These are phyloP conservation scores for Xylaria nigripes DNA, from an alignment of 495 filamentous ascomycete genomes.

Conservation along the genomic window DNA sequence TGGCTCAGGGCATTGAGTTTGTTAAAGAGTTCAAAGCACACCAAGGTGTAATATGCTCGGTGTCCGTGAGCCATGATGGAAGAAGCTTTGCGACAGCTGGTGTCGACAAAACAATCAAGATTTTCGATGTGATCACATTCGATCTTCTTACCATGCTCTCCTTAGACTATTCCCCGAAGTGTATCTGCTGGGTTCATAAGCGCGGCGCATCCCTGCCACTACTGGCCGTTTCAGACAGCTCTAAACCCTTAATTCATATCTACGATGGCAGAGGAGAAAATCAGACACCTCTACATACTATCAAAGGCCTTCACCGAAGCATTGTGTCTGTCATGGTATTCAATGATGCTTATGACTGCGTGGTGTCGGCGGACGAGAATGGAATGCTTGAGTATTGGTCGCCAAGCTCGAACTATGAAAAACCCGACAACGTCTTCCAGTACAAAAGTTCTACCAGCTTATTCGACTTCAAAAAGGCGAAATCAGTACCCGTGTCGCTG, in stretches of 20 bases:
- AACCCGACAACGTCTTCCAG: constrained; percentile 83
- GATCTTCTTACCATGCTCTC: constrained; percentile 77
- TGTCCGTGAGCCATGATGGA: constrained; percentile 79
- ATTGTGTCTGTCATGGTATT: constrained; percentile 77
- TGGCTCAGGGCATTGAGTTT: constrained; percentile 82
- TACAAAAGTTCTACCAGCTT: constrained; percentile 88
- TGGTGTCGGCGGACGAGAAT: constrained; percentile 76
- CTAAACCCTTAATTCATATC: constrained; percentile 60
- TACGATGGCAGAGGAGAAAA: constrained; percentile 87
- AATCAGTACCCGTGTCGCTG: constrained; percentile 75
- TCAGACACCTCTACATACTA: constrained; percentile 60
- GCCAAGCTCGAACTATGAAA: constrained; percentile 71
- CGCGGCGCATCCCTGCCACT: constrained; percentile 80
- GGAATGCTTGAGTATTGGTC: constrained; percentile 98
- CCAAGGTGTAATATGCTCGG: constrained; percentile 70
- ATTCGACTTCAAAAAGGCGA: constrained; percentile 95
- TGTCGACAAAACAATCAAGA: constrained; percentile 78
- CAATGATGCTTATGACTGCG: constrained; percentile 84
- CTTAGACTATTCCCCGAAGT: constrained; percentile 63
- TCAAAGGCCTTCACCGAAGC: constrained; percentile 67
- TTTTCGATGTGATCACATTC: constrained; percentile 95
- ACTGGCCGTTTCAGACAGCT: constrained; percentile 80
- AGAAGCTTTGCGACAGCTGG: constrained; percentile 90
- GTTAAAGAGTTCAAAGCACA: constrained; percentile 97
- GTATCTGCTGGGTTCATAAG: constrained; percentile 87